Conservation (phyloP, 2,329 filamentous ascomycete species). For the Acrodontium crateriforme region DNA sequence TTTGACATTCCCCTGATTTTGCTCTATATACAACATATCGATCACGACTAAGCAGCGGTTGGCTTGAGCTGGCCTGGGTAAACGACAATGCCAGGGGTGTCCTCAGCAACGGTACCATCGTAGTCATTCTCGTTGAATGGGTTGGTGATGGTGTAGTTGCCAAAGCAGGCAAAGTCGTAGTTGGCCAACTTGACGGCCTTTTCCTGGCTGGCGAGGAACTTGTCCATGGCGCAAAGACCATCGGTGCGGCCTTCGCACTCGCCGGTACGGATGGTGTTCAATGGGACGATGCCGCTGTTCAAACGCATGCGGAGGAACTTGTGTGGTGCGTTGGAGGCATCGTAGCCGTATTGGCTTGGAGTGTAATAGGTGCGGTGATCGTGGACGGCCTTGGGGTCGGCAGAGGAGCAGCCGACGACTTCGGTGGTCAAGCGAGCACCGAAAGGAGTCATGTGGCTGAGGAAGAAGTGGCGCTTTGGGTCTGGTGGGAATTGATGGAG, state of each 20-base stretch:
- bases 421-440: conserved; percentile 42
- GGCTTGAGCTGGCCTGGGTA: conserved; percentile 11
- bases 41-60: no score
- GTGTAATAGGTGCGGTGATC: conserved; percentile 29
- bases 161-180: conserved; percentile 36
- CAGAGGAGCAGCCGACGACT: conserved; percentile 36
- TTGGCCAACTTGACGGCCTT: conserved; percentile 28
- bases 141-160: conserved; percentile 31
- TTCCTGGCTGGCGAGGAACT: conserved; percentile 30
- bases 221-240: conserved; percentile 30
- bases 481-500: conserved; percentile 30
- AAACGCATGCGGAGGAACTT: conserved; percentile 38
- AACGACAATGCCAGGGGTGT: conserved; percentile 10
- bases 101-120: conserved; percentile 22
- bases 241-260: conserved; percentile 30
- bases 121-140: conserved; percentile 28
- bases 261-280: conserved; percentile 35
- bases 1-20: not conserved
- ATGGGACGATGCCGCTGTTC: conserved; percentile 36
- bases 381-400: conserved; percentile 28
- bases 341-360: conserved; percentile 33
- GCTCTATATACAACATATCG: conserved; percentile 3
- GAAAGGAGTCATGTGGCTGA: conserved; percentile 41
- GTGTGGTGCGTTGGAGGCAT: conserved; percentile 25
- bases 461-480: conserved; percentile 33